Evolutionary conservation across 768 basidiomycete genomes (phyloP).

Genomic region (Hortiboletus flavorubellus): DNA sequence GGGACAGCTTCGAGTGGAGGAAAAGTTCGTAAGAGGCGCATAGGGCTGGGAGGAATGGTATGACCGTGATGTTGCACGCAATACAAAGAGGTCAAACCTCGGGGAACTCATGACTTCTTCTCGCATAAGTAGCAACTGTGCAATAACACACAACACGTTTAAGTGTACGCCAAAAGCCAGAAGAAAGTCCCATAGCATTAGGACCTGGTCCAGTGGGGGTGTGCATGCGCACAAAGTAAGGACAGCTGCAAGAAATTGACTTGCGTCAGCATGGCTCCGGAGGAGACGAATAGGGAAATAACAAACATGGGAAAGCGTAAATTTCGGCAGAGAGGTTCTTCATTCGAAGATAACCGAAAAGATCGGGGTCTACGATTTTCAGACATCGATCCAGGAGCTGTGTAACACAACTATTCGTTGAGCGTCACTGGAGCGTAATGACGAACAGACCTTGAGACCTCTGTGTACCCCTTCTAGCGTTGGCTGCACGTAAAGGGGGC

Average conservation of each 20-base stretch:
- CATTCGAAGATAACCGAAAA: conserved; percentile 75
- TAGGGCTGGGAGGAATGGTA: conserved; percentile 58
- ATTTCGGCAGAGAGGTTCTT: conserved; percentile 95
- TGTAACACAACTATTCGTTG: background rate
- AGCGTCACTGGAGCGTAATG: background rate
- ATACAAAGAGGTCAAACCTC: conserved; percentile 52
- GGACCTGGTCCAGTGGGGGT: conserved; percentile 91
- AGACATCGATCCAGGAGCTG: conserved; percentile 93
- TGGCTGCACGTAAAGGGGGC: conserved; percentile 96
- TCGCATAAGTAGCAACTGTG: conserved; percentile 86
- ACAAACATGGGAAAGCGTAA: conserved; percentile 95
- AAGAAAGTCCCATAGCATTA: conserved; percentile 96
- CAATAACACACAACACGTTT: conserved; percentile 95
- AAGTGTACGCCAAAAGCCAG: conserved; percentile 95
- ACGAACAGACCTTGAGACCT: conserved; percentile 72
- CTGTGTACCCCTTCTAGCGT: conserved; percentile 94
- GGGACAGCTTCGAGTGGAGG: conserved; percentile 85
- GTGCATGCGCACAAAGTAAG: conserved; percentile 96
- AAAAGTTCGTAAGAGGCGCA: conserved; percentile 91
- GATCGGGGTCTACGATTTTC: conserved; percentile 84
- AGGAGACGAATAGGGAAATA: background rate
- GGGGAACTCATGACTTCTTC: conserved; percentile 85
- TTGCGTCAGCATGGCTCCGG: background rate
- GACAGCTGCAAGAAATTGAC: conserved; percentile 53
- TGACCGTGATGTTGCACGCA: background rate